These are phyloP conservation scores for Pneumocystis sp. DNA, from an alignment of 1,139 yeast species.

Conservation along the genomic window DNA sequence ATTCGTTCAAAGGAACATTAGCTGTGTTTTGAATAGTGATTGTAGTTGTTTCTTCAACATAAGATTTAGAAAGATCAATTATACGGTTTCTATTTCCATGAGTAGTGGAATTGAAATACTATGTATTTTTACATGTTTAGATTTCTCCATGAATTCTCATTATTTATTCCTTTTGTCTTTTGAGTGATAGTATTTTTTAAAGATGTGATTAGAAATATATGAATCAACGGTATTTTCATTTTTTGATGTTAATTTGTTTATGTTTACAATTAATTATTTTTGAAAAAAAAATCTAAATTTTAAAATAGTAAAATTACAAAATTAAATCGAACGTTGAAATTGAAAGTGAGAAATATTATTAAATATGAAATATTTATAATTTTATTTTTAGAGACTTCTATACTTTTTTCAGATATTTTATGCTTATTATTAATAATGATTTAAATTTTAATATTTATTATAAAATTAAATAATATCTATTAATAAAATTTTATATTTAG, in stretches of 20 bases:
- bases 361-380: neutral
- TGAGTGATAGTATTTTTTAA: neutral
- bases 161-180: neutral
- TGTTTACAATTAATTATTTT: neutral
- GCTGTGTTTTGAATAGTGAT: constrained; percentile 49
- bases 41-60: constrained; percentile 46
- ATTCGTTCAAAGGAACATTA: constrained; percentile 37
- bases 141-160: neutral
- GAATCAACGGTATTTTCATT: neutral
- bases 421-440: neutral
- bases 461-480: neutral
- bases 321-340: neutral
- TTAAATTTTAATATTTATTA: neutral
- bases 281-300: neutral
- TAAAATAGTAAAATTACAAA: neutral
- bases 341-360: neutral
- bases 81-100: constrained; percentile 20
- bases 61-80: constrained; percentile 53
- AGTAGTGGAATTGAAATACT: constrained; percentile 9
- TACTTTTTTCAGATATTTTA: neutral
- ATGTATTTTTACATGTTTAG: neutral
- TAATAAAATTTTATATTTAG: too few species aligned
- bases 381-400: neutral
- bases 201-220: neutral
- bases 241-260: neutral